Evolutionary conservation across 129 eudicot genomes (phyloP).

Genomic region (Deinandra increscens): DNA sequence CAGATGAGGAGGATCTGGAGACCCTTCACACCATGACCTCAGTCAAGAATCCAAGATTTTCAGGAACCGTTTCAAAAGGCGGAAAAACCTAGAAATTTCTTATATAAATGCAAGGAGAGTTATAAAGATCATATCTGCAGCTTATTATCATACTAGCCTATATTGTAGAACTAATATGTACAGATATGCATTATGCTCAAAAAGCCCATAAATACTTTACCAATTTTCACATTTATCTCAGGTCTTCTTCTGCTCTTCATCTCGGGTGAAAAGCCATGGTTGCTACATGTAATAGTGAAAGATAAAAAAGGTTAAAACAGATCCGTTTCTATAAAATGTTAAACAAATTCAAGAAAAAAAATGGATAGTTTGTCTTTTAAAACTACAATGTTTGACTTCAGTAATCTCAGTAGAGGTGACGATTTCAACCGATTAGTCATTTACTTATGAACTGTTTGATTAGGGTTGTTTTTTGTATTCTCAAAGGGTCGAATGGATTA

Average conservation of each 20-base stretch:
- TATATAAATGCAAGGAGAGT: not conserved
- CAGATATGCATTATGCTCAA: conserved; percentile 11
- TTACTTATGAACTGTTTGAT: not conserved
- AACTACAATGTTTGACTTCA: not conserved
- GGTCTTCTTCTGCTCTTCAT: not conserved
- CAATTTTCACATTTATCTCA: not conserved
- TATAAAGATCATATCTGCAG: not conserved
- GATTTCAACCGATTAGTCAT: not conserved
- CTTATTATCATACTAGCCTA: conserved; percentile 19
- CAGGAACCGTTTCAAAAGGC: not conserved
- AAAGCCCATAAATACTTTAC: not conserved
- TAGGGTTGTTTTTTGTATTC: not conserved
- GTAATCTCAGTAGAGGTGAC: too few species aligned
- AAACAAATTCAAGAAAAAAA: not conserved
- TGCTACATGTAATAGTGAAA: conserved; percentile 32
- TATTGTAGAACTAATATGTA: conserved; percentile 11
- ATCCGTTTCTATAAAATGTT: not conserved
- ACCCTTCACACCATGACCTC: not conserved
- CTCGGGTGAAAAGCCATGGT: not conserved
- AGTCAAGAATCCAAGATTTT: not conserved
- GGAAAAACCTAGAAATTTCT: not conserved
- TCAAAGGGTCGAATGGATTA: not conserved
- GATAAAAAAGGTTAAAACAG: conserved; percentile 3
- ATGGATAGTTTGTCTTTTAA: not conserved
- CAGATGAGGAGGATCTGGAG: not conserved